Base-by-base conservation (phyloP, 2,329 filamentous ascomycete species). In the Tolypocladium endophyticum region DNA sequence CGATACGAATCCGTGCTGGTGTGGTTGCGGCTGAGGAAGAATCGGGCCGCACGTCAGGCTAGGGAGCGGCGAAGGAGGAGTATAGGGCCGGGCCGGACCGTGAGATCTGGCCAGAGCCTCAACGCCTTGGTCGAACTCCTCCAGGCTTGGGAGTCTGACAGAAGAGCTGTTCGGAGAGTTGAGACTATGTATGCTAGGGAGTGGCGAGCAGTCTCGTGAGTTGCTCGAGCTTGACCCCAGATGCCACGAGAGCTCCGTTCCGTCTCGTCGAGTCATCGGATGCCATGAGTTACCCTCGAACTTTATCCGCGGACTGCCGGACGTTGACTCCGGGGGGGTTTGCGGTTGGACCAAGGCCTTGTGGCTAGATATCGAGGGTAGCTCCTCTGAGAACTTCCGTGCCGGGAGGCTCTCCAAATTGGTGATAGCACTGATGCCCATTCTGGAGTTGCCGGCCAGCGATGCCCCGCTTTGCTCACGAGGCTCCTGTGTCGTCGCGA, bases 101-200 rank as follows among this genome's bases (percentile, higher is more conserved):
- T 72, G 65, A 20, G 65, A 66, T 56, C 70, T 66, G 25, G 68
- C 71, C 28, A 75, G 65, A 20, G 70, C 70, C 56, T 75, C 69
- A n/a, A 75, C 73, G 18, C 72, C 73, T 60, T 70, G 69, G 52
- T 73, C 73, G 55, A 75, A 75, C 60, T 75, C 72, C 43, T 69
- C 68, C 28, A 75, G 63, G 57, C 72, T 74, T 6, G 73, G 73
- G 38, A 75, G 70, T 53, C 65, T 68, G 45, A 71, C 58, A 8
- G 61, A 60, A 8, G 65, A 58, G 38, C 55, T 63, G 55, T 58
- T 57, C 38, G 60, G 56, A 11, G 59, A 58, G 41, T 60, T 57
- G 23, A 67, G 60, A 33, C 60, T 60, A 57, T 59, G 56, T 57
- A 65, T 65, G 60, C 28, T 63, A 11, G 68, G 69, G 28, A 72